Base-by-base conservation (phyloP, 495 filamentous ascomycete species). In the Tuber calosporum region DNA sequence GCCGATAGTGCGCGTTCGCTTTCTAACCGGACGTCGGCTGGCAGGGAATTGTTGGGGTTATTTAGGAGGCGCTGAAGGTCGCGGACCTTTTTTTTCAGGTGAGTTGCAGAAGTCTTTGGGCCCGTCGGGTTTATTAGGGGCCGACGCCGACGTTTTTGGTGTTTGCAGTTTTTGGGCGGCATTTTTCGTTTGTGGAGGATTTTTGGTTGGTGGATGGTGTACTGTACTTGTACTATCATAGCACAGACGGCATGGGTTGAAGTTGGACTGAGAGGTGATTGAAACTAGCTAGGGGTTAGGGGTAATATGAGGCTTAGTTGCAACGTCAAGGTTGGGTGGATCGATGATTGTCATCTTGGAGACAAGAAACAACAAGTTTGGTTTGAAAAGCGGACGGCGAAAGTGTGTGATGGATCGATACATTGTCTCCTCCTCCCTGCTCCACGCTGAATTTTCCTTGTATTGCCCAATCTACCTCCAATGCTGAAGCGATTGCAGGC, bases 1-100 rank as follows among this genome's bases (percentile, higher is more conserved):
- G 89, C 89, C 36, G 86, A 86, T 66, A 97, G 84, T 68, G 94
- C 94, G 42, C 94, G 88, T 82, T 97, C 92, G 71, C 92, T 88
- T 20, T 94, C 88, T 40, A 90, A 85, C 45, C 90, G 86, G 67
- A 90, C 87, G 82, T 93, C 88, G 43, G 92, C 90, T 0, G 92
- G 88, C n/a, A 97, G 82, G 26, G 85, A 84, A 34, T 89, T 84
- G 20, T 83, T 79, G 17, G 83, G 82, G 70, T 86, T 85, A 30
- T 87, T 85, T 69, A 97, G 87, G 1, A 91, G 84, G 37, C 90
- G 84, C 71, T 85, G 85, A 37, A 91, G 85, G 36, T 88, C 86
- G 26, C 89, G 85, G 66, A 88, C 87, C 26, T 87, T 85, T 75
- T 88, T 88, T 81, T 89, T 90, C 71, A 79, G 74, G 4, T 74